Percentiles rank a stretch among this genome's conserved stretches.
Conservation (phyloP, 2,329 filamentous ascomycete genomes). For the Aspergillus uvarum region DNA sequence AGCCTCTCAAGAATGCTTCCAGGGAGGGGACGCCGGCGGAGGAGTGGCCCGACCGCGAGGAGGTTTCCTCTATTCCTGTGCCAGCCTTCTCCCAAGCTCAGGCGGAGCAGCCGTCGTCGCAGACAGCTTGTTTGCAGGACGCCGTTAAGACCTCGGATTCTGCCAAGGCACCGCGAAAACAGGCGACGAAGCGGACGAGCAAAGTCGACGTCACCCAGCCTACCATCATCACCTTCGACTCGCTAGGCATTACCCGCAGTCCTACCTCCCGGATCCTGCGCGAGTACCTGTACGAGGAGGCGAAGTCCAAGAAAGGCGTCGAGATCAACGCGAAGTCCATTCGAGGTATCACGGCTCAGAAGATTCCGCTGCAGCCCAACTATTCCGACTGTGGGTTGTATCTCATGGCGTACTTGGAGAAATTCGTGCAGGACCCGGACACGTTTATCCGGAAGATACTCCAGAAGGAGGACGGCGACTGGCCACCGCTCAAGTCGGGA, state of each 20-base stretch:
- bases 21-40: constrained; percentile 12
- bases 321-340: constrained; percentile 48
- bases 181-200: constrained; percentile 30
- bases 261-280: constrained; percentile 67
- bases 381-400: constrained; percentile 88
- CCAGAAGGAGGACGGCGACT: constrained; percentile 56
- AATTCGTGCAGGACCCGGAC: constrained; percentile 75
- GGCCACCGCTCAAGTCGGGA: constrained; percentile 55
- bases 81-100: constrained; percentile 18
- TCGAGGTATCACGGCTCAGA: constrained; percentile 67
- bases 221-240: constrained; percentile 84
- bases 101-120: constrained; percentile 12
- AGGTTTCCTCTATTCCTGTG: constrained; percentile 21
- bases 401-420: constrained; percentile 77
- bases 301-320: constrained; percentile 59
- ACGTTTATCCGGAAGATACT: constrained; percentile 67
- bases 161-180: constrained; percentile 18
- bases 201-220: constrained; percentile 57
- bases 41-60: constrained; percentile 34
- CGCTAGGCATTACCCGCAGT: constrained; percentile 66
- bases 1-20: not conserved
- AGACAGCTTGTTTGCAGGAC: constrained; percentile 13
- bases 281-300: constrained; percentile 74
- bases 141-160: constrained; percentile 14
- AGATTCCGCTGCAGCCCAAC: constrained; percentile 78